A percentile compares a stretch with the other conserved stretches of the same genome.
phyloP scores from a whole-genome alignment of 2,329 filamentous ascomycete species.

The Ceratocystis alfenasii region DNA sequence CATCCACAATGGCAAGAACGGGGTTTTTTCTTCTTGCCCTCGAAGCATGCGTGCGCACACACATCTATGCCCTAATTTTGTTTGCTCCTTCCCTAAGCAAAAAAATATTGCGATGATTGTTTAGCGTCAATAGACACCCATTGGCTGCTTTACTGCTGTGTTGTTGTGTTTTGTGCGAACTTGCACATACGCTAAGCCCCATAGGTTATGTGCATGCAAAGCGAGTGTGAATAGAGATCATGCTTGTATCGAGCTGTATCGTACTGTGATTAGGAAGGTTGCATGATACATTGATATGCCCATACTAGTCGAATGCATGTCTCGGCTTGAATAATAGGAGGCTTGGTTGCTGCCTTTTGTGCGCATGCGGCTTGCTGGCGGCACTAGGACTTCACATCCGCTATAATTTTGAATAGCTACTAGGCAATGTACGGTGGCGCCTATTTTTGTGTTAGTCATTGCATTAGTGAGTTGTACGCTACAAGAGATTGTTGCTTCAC shows the following conservation, averaged over 20 bases:
- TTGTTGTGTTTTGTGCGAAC: neutral
- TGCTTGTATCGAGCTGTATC: slow-evolving; percentile 5
- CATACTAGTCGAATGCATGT: neutral
- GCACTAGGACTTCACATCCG: neutral
- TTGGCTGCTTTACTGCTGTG: neutral
- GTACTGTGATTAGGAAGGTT: neutral
- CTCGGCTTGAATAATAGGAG: neutral
- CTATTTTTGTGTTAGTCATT: neutral
- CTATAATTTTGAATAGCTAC: neutral
- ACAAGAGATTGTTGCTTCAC: neutral
- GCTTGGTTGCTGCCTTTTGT: neutral
- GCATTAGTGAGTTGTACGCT: neutral
- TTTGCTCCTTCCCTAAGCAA: neutral
- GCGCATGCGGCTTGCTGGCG: neutral
- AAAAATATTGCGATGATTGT: neutral
- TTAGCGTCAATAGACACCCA: neutral
- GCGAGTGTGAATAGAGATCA: neutral
- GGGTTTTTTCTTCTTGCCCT: no score
- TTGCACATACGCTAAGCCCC: neutral
- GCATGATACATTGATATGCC: neutral
- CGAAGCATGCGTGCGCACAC: neutral
- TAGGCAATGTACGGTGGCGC: neutral
- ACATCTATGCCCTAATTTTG: neutral
- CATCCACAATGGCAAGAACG: no score
- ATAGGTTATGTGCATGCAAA: neutral